Evolutionary conservation across 768 basidiomycete genomes (phyloP).

Genomic region (Mycena crocata): DNA sequence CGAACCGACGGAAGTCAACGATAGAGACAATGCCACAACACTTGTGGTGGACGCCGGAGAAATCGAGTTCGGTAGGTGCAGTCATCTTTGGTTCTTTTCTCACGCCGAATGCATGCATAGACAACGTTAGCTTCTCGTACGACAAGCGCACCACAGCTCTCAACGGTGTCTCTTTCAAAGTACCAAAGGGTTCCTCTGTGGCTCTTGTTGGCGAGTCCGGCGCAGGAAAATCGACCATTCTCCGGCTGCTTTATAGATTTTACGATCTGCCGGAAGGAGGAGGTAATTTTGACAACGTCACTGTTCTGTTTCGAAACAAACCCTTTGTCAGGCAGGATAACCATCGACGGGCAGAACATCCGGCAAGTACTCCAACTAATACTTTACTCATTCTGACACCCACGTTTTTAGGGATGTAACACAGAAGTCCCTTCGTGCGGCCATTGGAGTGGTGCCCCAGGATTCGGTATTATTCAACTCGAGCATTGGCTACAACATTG

Average conservation of each 20-base stretch:
- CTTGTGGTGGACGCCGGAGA: constrained; percentile 79
- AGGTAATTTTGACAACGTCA: constrained; percentile 80
- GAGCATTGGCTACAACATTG: constrained; percentile 79
- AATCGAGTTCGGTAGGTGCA: constrained; percentile 84
- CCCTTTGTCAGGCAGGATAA: no score
- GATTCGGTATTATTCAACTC: constrained; percentile 81
- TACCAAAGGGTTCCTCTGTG: constrained; percentile 88
- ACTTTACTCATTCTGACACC: constrained; percentile 3
- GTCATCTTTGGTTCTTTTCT: not conserved
- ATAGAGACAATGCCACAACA: constrained; percentile 80
- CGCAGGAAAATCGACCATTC: constrained; percentile 84
- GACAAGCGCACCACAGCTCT: constrained; percentile 78
- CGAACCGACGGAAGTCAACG: constrained; percentile 87
- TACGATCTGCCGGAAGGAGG: constrained; percentile 88
- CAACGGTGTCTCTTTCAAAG: constrained; percentile 85
- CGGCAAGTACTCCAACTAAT: constrained; percentile 42
- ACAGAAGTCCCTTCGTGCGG: constrained; percentile 78
- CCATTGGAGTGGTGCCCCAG: constrained; percentile 93
- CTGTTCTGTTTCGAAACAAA: no score
- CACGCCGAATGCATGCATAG: constrained; percentile 47
- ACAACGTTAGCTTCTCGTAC: constrained; percentile 90
- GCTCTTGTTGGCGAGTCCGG: constrained; percentile 91
- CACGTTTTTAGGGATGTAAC: constrained; percentile 76
- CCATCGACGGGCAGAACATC: constrained; percentile 91
- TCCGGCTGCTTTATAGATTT: constrained; percentile 92